These are phyloP conservation scores for Vaccinium macrocarpon DNA, from an alignment of 148 eudicot genomes.

Conservation along the genomic window DNA sequence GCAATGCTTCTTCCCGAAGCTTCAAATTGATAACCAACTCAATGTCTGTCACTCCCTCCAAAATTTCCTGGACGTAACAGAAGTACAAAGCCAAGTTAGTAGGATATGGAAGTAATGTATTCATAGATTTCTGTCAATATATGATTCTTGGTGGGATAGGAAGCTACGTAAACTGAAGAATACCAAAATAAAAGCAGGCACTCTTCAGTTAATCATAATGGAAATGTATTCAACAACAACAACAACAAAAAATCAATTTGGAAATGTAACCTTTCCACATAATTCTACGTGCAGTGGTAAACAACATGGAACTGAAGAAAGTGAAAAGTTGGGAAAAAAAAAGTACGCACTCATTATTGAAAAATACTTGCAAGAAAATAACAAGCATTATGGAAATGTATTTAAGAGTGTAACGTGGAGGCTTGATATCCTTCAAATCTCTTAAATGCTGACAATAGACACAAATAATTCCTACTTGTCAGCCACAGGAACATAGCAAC, in stretches of 20 bases:
- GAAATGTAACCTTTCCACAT: background rate
- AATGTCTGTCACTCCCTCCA: constrained; percentile 75
- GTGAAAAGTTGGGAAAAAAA: too few relatives aligned
- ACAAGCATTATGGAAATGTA: background rate
- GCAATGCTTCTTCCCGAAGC: constrained; percentile 80
- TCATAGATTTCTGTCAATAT: background rate
- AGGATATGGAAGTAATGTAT: background rate
- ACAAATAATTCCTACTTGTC: background rate
- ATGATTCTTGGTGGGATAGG: background rate
- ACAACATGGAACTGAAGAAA: background rate
- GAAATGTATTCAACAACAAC: too few relatives aligned
- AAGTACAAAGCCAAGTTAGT: constrained; percentile 4
- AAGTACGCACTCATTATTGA: background rate
- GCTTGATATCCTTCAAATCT: background rate
- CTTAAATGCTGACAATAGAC: background rate
- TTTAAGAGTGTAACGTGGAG: too few relatives aligned
- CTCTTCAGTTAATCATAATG: too few relatives aligned
- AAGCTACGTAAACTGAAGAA: background rate
- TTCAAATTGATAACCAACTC: constrained; percentile 86
- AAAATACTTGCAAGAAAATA: background rate
- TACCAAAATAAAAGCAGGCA: too few relatives aligned
- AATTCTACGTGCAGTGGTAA: background rate
- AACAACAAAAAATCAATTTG: too few relatives aligned
- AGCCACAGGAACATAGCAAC: background rate
- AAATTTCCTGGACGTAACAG: constrained; percentile 56